These are phyloP conservation scores for Rhodosorus marinus DNA, from an alignment of 23 red algal species.

Conservation along the genomic window DNA sequence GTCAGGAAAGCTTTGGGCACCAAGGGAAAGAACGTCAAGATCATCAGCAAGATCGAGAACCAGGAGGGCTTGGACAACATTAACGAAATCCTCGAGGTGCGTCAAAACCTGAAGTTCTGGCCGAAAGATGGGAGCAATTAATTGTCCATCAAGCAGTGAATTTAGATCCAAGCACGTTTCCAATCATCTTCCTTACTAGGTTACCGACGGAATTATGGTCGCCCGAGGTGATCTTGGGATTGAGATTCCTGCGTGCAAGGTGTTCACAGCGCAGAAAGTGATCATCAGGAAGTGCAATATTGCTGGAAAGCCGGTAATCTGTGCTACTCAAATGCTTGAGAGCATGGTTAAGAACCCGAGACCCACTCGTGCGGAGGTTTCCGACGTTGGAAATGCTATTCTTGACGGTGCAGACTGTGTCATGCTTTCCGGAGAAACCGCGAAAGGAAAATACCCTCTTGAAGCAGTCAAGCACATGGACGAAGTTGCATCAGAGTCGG, in stretches of 20 bases:
- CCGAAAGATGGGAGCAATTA: too few relatives aligned
- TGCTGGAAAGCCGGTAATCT: conserved; percentile 68
- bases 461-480: conserved; percentile 66
- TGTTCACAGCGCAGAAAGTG: conserved; percentile 83
- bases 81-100: conserved; percentile 51
- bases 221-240: conserved; percentile 90
- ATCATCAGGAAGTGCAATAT: conserved; percentile 88
- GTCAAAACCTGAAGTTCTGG: too few relatives aligned
- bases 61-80: conserved; percentile 76
- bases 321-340: conserved; percentile 97
- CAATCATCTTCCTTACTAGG: too few relatives aligned
- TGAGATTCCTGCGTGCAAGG: conserved; percentile 75
- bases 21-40: conserved; percentile 61
- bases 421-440: conserved; percentile 94
- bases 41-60: conserved; percentile 98
- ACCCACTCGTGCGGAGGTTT: conserved; percentile 75
- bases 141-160: background rate
- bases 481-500: conserved; percentile 73
- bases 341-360: conserved; percentile 91
- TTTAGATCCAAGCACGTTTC: background rate
- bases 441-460: conserved; percentile 81
- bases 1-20: conserved; percentile 48
- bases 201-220: conserved; percentile 90
- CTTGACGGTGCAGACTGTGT: conserved; percentile 88
- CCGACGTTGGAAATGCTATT: conserved; percentile 94